A percentile compares a stretch with the other conserved stretches of the same genome.
Conservation (phyloP, 1,284 basidiomycete species). For the Cryptococcus deneoformans region DNA sequence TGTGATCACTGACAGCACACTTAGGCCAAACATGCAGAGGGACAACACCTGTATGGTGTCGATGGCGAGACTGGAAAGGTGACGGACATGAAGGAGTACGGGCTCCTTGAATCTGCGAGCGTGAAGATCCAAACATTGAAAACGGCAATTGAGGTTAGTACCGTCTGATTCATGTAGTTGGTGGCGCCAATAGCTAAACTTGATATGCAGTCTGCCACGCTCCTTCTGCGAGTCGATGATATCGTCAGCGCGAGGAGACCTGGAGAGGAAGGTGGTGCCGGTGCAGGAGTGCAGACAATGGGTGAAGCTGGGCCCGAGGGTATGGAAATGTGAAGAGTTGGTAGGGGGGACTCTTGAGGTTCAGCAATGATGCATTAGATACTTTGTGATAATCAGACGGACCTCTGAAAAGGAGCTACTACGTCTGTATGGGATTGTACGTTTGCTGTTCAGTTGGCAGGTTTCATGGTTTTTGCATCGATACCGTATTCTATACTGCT, state of each 20-base stretch:
- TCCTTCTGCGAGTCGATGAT: slow-evolving; percentile 91
- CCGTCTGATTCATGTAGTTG: not conserved
- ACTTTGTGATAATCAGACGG: no score
- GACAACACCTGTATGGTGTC: slow-evolving; percentile 85
- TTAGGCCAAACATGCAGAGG: slow-evolving; percentile 91
- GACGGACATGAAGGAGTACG: slow-evolving; percentile 92
- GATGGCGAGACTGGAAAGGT: slow-evolving; percentile 95
- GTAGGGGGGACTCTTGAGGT: no score
- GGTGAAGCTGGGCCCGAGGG: slow-evolving; percentile 37
- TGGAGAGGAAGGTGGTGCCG: slow-evolving; percentile 37
- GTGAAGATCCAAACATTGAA: slow-evolving; percentile 99
- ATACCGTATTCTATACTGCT: no score
- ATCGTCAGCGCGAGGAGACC: slow-evolving; percentile 74
- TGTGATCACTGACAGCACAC: not conserved
- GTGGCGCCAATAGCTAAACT: not conserved
- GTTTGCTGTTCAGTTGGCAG: no score
- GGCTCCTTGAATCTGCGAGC: slow-evolving; percentile 89
- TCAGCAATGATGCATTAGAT: no score
- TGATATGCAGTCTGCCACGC: slow-evolving; percentile 66
- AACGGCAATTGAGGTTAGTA: slow-evolving; percentile 83
- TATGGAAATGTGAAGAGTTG: slow-evolving; percentile 16
- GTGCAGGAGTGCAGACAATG: slow-evolving; percentile 48
- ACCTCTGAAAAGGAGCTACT: no score
- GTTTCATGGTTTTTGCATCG: no score
- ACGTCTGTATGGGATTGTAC: no score